phyloP scores from a whole-genome alignment of 1,139 yeast genomes.

The Pichia sp. region DNA sequence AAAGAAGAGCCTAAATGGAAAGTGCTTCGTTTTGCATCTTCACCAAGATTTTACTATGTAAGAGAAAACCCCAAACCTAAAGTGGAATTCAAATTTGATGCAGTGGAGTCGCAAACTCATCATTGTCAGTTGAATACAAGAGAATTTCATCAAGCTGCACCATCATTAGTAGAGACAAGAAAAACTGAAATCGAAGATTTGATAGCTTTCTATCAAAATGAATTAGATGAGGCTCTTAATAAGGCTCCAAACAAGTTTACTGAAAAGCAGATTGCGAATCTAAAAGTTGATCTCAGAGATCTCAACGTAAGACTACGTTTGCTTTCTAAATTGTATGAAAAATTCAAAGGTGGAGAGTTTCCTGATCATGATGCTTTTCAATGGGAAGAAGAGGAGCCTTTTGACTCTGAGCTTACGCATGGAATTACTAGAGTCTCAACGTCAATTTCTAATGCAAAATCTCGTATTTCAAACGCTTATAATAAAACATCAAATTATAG shows the following conservation, averaged over 20 bases:
- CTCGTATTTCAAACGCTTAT: conserved; percentile 14
- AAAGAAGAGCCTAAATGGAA: conserved; percentile 50
- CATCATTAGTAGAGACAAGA: conserved; percentile 36
- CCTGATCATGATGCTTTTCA: conserved; percentile 26
- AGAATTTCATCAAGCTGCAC: conserved; percentile 50
- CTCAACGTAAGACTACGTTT: conserved; percentile 33
- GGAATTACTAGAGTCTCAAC: conserved; percentile 22
- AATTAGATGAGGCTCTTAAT: conserved; percentile 8
- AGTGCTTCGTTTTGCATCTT: conserved; percentile 56
- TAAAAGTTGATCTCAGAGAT: conserved; percentile 28
- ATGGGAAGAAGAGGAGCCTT: conserved; percentile 19
- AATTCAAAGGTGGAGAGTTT: conserved; percentile 25
- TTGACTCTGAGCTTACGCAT: conserved; percentile 13
- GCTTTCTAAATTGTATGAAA: conserved; percentile 30
- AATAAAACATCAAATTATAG: conserved; percentile 40
- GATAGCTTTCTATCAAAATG: conserved; percentile 29
- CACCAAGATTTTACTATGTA: conserved; percentile 74
- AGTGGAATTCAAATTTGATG: conserved; percentile 41
- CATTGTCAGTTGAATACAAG: conserved; percentile 55
- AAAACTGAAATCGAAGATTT: conserved; percentile 34
- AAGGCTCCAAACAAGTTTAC: conserved; percentile 14
- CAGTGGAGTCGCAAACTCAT: conserved; percentile 37
- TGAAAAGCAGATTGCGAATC: conserved; percentile 25
- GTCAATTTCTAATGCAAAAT: conserved; percentile 30
- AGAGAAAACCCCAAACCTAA: conserved; percentile 52